These are phyloP conservation scores for Cercospora canescens DNA, from an alignment of 2,329 filamentous ascomycete species.

Conservation along the genomic window DNA sequence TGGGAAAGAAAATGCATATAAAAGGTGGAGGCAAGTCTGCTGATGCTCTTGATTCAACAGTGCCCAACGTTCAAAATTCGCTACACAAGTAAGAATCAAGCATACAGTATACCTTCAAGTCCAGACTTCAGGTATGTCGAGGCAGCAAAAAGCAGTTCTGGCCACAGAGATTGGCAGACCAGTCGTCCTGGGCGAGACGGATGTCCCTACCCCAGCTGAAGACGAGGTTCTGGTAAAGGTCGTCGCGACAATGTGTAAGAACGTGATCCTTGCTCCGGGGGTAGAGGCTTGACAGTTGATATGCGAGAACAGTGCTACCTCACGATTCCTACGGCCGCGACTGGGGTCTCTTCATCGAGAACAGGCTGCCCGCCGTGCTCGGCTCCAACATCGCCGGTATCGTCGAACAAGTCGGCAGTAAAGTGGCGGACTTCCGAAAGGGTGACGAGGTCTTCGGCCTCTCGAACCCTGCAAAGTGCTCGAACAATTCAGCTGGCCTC, in stretches of 20 bases:
- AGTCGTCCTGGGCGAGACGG: not conserved
- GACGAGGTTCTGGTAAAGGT: conserved; percentile 15
- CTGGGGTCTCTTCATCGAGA: conserved; percentile 10
- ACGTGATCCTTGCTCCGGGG: not conserved
- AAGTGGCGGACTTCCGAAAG: not conserved
- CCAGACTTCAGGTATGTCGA: not conserved
- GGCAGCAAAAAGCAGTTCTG: conserved; percentile 13
- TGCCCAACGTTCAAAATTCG: not conserved
- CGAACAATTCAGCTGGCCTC: not conserved
- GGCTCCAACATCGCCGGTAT: conserved; percentile 11
- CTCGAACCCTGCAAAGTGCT: not conserved
- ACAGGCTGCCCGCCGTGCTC: conserved; percentile 7
- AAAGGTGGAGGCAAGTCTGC: not conserved
- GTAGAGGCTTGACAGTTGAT: too few relatives aligned
- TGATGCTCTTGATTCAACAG: not conserved
- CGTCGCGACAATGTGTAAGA: conserved; percentile 10
- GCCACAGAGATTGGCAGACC: conserved; percentile 9
- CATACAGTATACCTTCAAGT: not conserved
- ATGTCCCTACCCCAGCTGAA: conserved; percentile 6
- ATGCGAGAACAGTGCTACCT: conserved; percentile 9
- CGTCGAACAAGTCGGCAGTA: conserved; percentile 1
- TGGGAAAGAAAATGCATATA: not conserved
- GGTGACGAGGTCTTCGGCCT: conserved; percentile 6
- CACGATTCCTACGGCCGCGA: conserved; percentile 18
- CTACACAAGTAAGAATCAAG: not conserved